phyloP scores from a whole-genome alignment of 1,284 basidiomycete species.

The Pulchroboletus neoregius region DNA sequence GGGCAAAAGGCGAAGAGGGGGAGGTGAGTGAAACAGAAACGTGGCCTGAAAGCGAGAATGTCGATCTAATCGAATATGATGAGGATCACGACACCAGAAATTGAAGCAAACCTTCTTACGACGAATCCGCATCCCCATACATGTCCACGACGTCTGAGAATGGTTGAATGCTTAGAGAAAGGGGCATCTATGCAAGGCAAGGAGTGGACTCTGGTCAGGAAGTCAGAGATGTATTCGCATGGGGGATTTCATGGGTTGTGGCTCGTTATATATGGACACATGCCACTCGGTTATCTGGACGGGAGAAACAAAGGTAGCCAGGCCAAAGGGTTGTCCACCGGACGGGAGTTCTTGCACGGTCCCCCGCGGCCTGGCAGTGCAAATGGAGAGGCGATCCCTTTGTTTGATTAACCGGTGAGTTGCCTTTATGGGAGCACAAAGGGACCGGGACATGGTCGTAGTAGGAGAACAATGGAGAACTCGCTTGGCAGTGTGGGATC shows the following conservation, averaged over 20 bases:
- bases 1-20: constrained; percentile 47
- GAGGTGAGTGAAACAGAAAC: constrained; percentile 56
- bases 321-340: constrained; percentile 9
- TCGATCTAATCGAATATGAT: constrained; percentile 43
- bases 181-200: constrained; percentile 46
- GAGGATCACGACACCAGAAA: constrained; percentile 3
- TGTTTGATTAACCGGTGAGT: constrained; percentile 24
- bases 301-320: constrained; percentile 31
- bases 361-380: constrained; percentile 1
- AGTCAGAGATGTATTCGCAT: constrained; percentile 3
- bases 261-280: constrained; percentile 27
- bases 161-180: constrained; percentile 59
- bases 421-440: constrained; percentile 34
- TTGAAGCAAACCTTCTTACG: constrained; percentile 44
- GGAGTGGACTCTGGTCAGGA: constrained; percentile 15
- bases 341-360: constrained; percentile 2
- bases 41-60: constrained; percentile 75
- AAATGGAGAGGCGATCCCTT: constrained; percentile 12
- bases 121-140: constrained; percentile 61
- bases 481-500: constrained; percentile 13
- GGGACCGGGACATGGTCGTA: constrained; percentile 12
- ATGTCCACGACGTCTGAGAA: constrained; percentile 53
- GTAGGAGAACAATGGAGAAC: constrained; percentile 32
- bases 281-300: constrained; percentile 29
- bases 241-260: not conserved